Conservation (phyloP, 768 basidiomycete genomes). For the Hysterangium stoloniferum region DNA sequence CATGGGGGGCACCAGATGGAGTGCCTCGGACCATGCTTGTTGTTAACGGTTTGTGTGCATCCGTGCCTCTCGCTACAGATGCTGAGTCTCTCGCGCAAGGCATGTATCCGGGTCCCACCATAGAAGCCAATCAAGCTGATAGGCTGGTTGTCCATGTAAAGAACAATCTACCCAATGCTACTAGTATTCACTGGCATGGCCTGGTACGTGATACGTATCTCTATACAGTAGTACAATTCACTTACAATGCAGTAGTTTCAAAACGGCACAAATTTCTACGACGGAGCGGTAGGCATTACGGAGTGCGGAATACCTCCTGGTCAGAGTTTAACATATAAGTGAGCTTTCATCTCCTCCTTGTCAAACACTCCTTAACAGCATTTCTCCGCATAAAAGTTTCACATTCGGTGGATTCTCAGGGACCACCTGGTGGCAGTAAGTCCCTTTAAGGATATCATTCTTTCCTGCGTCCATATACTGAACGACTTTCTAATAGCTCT, state of each 20-base stretch:
- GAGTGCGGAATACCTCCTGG: slow-evolving; percentile 48
- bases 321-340: slow-evolving; percentile 33
- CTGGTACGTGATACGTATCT: slow-evolving; percentile 17
- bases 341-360: slow-evolving; percentile 6
- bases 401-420: slow-evolving; percentile 37
- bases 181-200: slow-evolving; percentile 29
- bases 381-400: slow-evolving; percentile 27
- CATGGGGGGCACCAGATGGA: slow-evolving; percentile 34
- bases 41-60: slow-evolving; percentile 31
- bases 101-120: slow-evolving; percentile 31
- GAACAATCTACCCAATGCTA: slow-evolving; percentile 24
- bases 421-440: slow-evolving; percentile 43
- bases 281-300: slow-evolving; percentile 39
- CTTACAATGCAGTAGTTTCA: slow-evolving; percentile 24
- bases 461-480: no score
- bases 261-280: slow-evolving; percentile 41
- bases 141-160: slow-evolving; percentile 29
- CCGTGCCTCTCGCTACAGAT: neutral
- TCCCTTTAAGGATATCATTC: no score
- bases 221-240: neutral
- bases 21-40: slow-evolving; percentile 36
- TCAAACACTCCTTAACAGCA: neutral
- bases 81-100: slow-evolving; percentile 6
- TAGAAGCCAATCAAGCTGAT: slow-evolving; percentile 31
- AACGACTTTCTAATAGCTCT: no score